Percentiles rank a stretch among this genome's conserved stretches.
These are phyloP conservation scores for Leccinum imitatum DNA, from an alignment of 768 basidiomycete species.

Conservation along the genomic window DNA sequence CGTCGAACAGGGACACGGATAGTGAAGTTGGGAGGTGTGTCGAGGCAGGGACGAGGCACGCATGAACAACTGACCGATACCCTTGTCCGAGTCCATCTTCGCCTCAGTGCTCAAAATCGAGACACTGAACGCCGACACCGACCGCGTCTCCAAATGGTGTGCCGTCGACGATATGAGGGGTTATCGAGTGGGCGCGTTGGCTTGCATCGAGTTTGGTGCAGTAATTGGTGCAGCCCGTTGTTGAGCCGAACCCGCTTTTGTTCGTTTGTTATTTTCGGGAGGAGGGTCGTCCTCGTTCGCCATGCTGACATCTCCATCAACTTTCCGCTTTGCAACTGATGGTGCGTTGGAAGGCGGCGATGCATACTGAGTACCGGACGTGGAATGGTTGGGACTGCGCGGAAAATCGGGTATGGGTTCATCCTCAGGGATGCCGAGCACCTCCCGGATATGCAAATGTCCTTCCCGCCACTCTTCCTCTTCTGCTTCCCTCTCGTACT, in stretches of 20 bases:
- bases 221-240: conserved; percentile 1
- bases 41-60: conserved; percentile 4
- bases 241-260: conserved; percentile 22
- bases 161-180: conserved; percentile 73
- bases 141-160: conserved; percentile 70
- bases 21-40: conserved; percentile 15
- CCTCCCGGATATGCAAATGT: conserved; percentile 51
- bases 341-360: conserved; percentile 24
- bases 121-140: conserved; percentile 61
- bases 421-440: conserved; percentile 51
- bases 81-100: conserved; percentile 23
- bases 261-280: conserved; percentile 31
- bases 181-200: conserved; percentile 48
- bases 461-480: conserved; percentile 73
- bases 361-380: not conserved
- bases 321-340: conserved; percentile 55
- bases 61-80: conserved; percentile 53
- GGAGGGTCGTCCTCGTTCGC: conserved; percentile 30
- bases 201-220: conserved; percentile 20
- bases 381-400: conserved; percentile 21
- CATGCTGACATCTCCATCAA: conserved; percentile 41
- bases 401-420: conserved; percentile 54
- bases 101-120: conserved; percentile 16
- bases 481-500: conserved; percentile 71
- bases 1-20: conserved; percentile 17